Percentiles rank a stretch among this genome's conserved stretches.
Evolutionary conservation across 352 stramenopile genomes (phyloP).

Genomic region (Globisporangium orthogonon): DNA sequence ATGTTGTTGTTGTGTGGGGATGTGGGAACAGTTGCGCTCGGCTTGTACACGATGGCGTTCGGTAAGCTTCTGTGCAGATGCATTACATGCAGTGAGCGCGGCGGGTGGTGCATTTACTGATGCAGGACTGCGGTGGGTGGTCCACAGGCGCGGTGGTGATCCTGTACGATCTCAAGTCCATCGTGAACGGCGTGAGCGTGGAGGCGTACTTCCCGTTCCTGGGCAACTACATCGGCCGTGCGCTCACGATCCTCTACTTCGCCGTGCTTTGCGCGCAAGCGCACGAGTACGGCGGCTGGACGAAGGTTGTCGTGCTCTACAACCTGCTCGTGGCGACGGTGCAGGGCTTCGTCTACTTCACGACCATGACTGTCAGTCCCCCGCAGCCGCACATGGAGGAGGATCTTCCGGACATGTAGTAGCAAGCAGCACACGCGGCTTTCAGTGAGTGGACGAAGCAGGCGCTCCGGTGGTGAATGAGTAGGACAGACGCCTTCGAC

Average conservation of each 20-base stretch:
- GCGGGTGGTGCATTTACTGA: not conserved
- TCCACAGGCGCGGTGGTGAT: conserved; percentile 55
- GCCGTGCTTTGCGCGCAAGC: conserved; percentile 65
- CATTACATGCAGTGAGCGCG: too few relatives aligned
- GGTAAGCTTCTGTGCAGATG: conserved; percentile 22
- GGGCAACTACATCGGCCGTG: conserved; percentile 82
- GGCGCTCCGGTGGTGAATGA: too few relatives aligned
- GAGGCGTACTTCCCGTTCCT: conserved; percentile 85
- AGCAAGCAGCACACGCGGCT: too few relatives aligned
- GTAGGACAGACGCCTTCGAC: too few relatives aligned
- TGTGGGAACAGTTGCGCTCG: conserved; percentile 42
- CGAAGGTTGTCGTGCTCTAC: conserved; percentile 65
- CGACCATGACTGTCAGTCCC: conserved; percentile 63
- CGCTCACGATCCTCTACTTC: conserved; percentile 76
- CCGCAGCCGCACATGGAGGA: conserved; percentile 56
- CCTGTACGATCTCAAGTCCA: conserved; percentile 81
- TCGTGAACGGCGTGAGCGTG: conserved; percentile 76
- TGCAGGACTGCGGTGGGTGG: not conserved
- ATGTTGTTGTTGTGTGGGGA: conserved; percentile 8
- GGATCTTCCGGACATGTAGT: conserved; percentile 53
- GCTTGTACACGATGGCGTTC: conserved; percentile 83
- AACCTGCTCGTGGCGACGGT: conserved; percentile 69
- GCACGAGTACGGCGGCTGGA: conserved; percentile 65
- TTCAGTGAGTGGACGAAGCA: too few relatives aligned
- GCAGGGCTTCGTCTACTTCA: conserved; percentile 80